Percentiles rank a stretch among this genome's conserved stretches.
These are phyloP conservation scores for Endotrypanum monterogeii DNA, from an alignment of 208 protist species.

Conservation along the genomic window DNA sequence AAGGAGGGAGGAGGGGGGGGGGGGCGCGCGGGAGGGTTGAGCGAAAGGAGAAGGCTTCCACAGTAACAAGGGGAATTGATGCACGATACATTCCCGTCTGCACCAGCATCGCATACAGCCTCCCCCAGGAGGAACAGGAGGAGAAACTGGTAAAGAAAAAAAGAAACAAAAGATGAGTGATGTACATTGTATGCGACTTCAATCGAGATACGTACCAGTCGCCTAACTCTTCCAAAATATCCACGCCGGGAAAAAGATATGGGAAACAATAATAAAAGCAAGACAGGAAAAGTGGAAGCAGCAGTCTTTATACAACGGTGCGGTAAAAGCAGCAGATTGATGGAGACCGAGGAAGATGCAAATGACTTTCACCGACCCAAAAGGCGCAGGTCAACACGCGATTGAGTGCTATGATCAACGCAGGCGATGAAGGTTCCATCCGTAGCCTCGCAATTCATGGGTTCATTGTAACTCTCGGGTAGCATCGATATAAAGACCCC, in stretches of 20 bases:
- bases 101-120: not conserved
- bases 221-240: not conserved
- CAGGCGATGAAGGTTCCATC: conserved; percentile 25
- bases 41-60: not conserved
- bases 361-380: conserved; percentile 8
- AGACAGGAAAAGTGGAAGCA: not conserved
- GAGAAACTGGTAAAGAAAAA: not conserved
- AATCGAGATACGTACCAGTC: not conserved
- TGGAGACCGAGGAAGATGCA: not conserved
- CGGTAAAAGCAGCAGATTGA: not conserved
- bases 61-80: not conserved
- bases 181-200: not conserved
- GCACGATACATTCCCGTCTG: not conserved
- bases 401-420: conserved; percentile 12
- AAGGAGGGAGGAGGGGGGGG: not conserved
- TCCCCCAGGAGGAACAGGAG: not conserved
- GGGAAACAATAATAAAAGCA: not conserved
- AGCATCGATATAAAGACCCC: conserved; percentile 33
- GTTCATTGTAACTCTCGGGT: conserved; percentile 9
- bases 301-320: not conserved
- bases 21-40: too few relatives aligned
- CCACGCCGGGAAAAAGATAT: too few relatives aligned
- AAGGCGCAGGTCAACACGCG: conserved; percentile 25
- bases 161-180: not conserved
- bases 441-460: conserved; percentile 23